These are phyloP conservation scores for Rhododendron vialii DNA, from an alignment of 148 eudicot species.

Conservation along the genomic window DNA sequence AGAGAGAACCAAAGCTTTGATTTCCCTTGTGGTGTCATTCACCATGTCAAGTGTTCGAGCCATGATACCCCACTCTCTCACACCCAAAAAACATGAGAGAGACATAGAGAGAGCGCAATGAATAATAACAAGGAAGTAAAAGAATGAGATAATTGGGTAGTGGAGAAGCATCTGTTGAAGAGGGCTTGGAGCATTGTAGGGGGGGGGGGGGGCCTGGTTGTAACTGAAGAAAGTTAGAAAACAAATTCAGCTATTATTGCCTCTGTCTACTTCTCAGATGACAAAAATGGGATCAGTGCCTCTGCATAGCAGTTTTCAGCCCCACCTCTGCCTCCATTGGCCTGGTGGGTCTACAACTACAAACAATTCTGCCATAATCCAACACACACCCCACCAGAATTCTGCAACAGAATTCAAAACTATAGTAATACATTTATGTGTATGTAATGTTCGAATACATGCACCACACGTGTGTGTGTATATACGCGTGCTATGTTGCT, in stretches of 20 bases:
- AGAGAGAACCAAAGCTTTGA: not conserved
- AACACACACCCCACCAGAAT: not conserved
- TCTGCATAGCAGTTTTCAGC: constrained; percentile 29
- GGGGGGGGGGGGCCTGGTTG: constrained; percentile 18
- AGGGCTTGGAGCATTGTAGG: not conserved
- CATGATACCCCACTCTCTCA: too few relatives aligned
- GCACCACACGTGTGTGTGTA: not conserved
- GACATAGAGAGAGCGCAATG: not conserved
- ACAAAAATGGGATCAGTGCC: constrained; percentile 43
- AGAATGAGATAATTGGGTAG: not conserved
- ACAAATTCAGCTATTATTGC: constrained; percentile 35
- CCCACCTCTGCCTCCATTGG: constrained; percentile 12
- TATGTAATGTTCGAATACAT: not conserved
- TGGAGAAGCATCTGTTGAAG: constrained; percentile 4
- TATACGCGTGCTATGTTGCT: too few relatives aligned
- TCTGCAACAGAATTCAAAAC: not conserved
- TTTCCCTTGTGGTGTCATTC: too few relatives aligned
- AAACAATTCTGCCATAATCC: constrained; percentile 1
- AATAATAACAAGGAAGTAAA: not conserved
- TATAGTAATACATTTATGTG: not conserved
- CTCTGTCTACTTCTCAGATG: constrained; percentile 38
- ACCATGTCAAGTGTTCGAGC: too few relatives aligned
- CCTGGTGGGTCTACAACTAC: not conserved
- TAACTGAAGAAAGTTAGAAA: constrained; percentile 29
- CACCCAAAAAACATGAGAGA: too few relatives aligned